Evolutionary conservation across 1,284 basidiomycete genomes (phyloP).

Genomic region (Sporisorium reilianum): DNA sequence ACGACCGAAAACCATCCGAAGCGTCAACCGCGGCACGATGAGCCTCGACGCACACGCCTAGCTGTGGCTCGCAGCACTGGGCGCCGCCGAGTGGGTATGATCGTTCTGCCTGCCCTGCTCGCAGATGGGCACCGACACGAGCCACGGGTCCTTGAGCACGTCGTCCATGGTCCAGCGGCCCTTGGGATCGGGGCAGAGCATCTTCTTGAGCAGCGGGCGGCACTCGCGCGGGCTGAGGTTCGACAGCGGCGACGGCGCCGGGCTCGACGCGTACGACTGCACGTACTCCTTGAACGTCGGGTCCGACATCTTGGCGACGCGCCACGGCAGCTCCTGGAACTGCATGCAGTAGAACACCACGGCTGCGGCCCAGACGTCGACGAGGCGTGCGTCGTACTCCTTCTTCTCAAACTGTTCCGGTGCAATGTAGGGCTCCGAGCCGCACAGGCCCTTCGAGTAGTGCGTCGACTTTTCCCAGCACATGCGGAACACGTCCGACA

Average conservation of each 20-base stretch:
- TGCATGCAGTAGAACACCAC: slow-evolving; percentile 96
- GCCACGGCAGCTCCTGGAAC: slow-evolving; percentile 77
- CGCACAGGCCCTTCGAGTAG: slow-evolving; percentile 95
- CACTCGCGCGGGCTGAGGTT: slow-evolving; percentile 90
- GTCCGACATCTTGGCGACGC: slow-evolving; percentile 88
- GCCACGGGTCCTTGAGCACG: slow-evolving; percentile 84
- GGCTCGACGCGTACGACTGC: slow-evolving; percentile 73
- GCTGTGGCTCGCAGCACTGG: slow-evolving; percentile 4
- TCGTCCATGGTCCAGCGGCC: slow-evolving; percentile 84
- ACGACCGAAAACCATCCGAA: too few relatives aligned
- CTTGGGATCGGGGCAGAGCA: slow-evolving; percentile 95
- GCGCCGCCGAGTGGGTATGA: slow-evolving; percentile 41
- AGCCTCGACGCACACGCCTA: too few relatives aligned
- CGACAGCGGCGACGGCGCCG: slow-evolving; percentile 75
- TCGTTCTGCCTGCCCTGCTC: slow-evolving; percentile 45
- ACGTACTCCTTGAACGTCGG: slow-evolving; percentile 85
- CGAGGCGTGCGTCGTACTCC: slow-evolving; percentile 96
- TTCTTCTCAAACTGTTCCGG: slow-evolving; percentile 96
- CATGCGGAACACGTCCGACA: slow-evolving; percentile 95
- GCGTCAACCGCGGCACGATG: too few relatives aligned
- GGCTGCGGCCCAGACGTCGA: slow-evolving; percentile 97
- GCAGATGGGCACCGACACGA: slow-evolving; percentile 69
- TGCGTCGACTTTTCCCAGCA: slow-evolving; percentile 98
- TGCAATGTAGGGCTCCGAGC: slow-evolving; percentile 97
- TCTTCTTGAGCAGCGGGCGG: slow-evolving; percentile 85